Evolutionary conservation across 2,329 filamentous ascomycete genomes (phyloP).

Genomic region (Phialocephala sp.): DNA sequence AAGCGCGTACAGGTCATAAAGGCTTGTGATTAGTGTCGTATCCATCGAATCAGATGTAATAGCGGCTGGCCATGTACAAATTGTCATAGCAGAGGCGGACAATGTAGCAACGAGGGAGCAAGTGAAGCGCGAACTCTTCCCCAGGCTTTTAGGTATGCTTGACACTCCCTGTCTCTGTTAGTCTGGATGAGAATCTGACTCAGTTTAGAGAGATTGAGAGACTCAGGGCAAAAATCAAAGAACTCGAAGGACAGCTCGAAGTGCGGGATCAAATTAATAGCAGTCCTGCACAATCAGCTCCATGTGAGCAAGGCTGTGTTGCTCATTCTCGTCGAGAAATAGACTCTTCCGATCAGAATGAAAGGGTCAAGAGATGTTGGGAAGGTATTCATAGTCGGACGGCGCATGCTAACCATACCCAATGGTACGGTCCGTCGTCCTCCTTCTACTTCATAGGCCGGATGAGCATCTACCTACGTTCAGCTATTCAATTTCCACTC

Average conservation of each 20-base stretch:
- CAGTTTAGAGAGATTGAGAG: slow-evolving; percentile 46
- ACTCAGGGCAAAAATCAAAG: slow-evolving; percentile 42
- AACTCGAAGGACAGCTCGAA: slow-evolving; percentile 43
- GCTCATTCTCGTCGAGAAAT: background rate
- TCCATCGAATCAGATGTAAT: slow-evolving; percentile 51
- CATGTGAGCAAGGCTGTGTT: background rate
- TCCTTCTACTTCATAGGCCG: slow-evolving; percentile 52
- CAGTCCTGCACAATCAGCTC: slow-evolving; percentile 21
- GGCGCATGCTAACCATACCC: slow-evolving; percentile 44
- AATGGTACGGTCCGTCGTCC: slow-evolving; percentile 53
- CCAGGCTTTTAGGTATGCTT: slow-evolving; percentile 24
- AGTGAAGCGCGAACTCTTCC: slow-evolving; percentile 43
- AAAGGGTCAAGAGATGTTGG: slow-evolving; percentile 42
- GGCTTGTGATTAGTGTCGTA: slow-evolving; percentile 50
- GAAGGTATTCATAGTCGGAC: slow-evolving; percentile 48
- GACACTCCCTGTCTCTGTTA: background rate
- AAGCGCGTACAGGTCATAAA: slow-evolving; percentile 41
- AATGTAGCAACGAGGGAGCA: slow-evolving; percentile 45
- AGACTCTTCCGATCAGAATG: background rate
- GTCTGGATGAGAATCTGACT: background rate
- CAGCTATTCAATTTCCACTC: slow-evolving; percentile 44
- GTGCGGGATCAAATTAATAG: slow-evolving; percentile 16
- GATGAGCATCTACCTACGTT: slow-evolving; percentile 47
- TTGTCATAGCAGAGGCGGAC: slow-evolving; percentile 45
- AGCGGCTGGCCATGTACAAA: slow-evolving; percentile 48